These are phyloP conservation scores for Lagenidium giganteum DNA, from an alignment of 352 stramenopile genomes.

Conservation along the genomic window DNA sequence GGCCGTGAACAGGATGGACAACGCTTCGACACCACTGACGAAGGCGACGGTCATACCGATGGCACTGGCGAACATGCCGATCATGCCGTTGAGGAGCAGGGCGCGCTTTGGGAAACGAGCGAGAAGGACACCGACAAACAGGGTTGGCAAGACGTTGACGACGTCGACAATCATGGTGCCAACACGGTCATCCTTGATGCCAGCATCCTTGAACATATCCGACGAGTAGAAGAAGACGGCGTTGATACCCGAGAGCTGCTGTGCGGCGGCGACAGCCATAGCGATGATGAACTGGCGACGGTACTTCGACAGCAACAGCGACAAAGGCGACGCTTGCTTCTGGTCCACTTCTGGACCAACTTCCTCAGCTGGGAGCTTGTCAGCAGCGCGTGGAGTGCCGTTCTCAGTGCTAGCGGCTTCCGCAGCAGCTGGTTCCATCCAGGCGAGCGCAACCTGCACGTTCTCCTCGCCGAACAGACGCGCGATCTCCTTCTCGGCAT, in stretches of 20 bases:
- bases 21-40: conserved; percentile 11
- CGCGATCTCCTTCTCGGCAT: conserved; percentile 18
- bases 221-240: conserved; percentile 74
- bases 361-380: background rate
- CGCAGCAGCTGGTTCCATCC: conserved; percentile 11
- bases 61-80: conserved; percentile 39
- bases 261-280: conserved; percentile 28
- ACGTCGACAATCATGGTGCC: conserved; percentile 50
- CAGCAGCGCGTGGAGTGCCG: too few relatives aligned
- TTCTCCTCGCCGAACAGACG: conserved; percentile 20
- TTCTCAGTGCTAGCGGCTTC: background rate
- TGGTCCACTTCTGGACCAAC: background rate
- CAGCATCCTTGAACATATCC: conserved; percentile 47
- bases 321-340: background rate
- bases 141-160: conserved; percentile 46
- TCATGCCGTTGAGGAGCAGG: conserved; percentile 37
- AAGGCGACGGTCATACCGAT: conserved; percentile 41
- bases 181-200: conserved; percentile 45
- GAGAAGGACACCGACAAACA: conserved; percentile 30
- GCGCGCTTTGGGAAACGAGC: conserved; percentile 38
- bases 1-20: conserved; percentile 46
- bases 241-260: conserved; percentile 65
- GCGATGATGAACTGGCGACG: conserved; percentile 37
- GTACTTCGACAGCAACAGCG: conserved; percentile 9
- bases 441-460: conserved; percentile 16